A percentile compares a stretch with the other conserved stretches of the same genome.
Evolutionary conservation across 495 filamentous ascomycete species (phyloP).

Genomic region (Penicillium pulvis): DNA sequence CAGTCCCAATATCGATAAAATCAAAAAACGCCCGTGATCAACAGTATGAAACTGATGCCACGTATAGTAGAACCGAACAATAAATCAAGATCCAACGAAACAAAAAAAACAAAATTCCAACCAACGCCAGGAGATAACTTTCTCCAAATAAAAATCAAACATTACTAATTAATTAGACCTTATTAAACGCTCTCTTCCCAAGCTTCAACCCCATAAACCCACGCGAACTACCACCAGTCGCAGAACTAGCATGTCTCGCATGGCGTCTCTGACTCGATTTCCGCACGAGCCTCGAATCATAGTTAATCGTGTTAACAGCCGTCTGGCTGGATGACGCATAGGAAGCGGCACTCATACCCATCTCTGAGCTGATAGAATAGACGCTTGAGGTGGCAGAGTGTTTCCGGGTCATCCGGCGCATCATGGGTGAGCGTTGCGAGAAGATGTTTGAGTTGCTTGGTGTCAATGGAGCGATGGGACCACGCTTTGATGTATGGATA

Average conservation of each 20-base stretch:
- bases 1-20: background rate
- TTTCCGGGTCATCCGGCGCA: constrained; percentile 34
- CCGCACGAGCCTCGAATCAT: constrained; percentile 15
- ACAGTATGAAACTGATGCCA: background rate
- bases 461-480: constrained; percentile 17
- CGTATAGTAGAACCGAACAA: background rate
- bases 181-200: constrained; percentile 30
- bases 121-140: background rate
- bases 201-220: constrained; percentile 44
- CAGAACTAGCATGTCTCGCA: constrained; percentile 22
- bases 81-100: background rate
- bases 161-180: constrained; percentile 25
- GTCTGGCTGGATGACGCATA: constrained; percentile 7
- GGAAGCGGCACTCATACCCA: constrained; percentile 44
- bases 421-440: constrained; percentile 28
- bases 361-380: constrained; percentile 63
- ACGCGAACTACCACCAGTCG: constrained; percentile 19
- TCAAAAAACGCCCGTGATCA: background rate
- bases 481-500: constrained; percentile 27
- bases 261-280: constrained; percentile 28
- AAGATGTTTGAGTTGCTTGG: constrained; percentile 32
- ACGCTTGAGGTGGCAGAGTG: constrained; percentile 70
- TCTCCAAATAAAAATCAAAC: background rate
- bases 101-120: background rate
- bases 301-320: constrained; percentile 3